Percentiles rank a stretch among this genome's conserved stretches.
These are phyloP conservation scores for Penicillium atrosanguineum DNA, from an alignment of 495 filamentous ascomycete genomes.

Conservation along the genomic window DNA sequence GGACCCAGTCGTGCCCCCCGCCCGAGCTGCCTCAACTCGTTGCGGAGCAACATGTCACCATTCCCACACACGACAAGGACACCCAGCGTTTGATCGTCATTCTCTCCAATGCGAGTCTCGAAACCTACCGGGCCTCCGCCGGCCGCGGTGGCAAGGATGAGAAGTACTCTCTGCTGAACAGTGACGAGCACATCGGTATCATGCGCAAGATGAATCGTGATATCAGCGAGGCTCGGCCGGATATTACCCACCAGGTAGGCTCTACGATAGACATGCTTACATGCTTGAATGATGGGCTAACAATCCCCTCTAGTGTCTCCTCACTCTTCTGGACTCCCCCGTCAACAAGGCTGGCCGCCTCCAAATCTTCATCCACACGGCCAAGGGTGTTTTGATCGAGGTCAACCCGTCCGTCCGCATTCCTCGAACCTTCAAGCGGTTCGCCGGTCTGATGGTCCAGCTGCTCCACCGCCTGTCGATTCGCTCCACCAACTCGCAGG, in stretches of 20 bases:
- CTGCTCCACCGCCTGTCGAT: slow-evolving; percentile 96
- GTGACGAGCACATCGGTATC: slow-evolving; percentile 97
- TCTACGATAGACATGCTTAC: background rate
- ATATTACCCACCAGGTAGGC: slow-evolving; percentile 96
- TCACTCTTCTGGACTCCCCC: slow-evolving; percentile 95
- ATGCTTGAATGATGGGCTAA: background rate
- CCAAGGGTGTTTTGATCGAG: slow-evolving; percentile 94
- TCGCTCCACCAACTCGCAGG: slow-evolving; percentile 89
- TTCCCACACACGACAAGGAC: slow-evolving; percentile 81
- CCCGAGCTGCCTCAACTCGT: slow-evolving; percentile 85
- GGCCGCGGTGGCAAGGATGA: slow-evolving; percentile 75
- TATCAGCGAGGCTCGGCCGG: slow-evolving; percentile 94
- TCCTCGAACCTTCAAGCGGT: slow-evolving; percentile 97
- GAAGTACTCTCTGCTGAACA: slow-evolving; percentile 95
- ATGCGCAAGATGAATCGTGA: slow-evolving; percentile 99
- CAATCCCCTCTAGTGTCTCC: slow-evolving; percentile 67
- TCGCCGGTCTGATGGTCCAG: slow-evolving; percentile 97
- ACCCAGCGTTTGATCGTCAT: slow-evolving; percentile 91
- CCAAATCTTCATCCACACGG: slow-evolving; percentile 97
- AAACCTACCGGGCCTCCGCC: slow-evolving; percentile 87
- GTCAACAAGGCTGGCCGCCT: slow-evolving; percentile 97
- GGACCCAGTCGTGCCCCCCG: slow-evolving; percentile 92
- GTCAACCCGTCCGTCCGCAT: slow-evolving; percentile 96
- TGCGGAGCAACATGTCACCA: slow-evolving; percentile 86
- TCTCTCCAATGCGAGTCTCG: slow-evolving; percentile 92